Base-by-base conservation (phyloP, 2,329 filamentous ascomycete species). In the Sporothrix brasiliensis region DNA sequence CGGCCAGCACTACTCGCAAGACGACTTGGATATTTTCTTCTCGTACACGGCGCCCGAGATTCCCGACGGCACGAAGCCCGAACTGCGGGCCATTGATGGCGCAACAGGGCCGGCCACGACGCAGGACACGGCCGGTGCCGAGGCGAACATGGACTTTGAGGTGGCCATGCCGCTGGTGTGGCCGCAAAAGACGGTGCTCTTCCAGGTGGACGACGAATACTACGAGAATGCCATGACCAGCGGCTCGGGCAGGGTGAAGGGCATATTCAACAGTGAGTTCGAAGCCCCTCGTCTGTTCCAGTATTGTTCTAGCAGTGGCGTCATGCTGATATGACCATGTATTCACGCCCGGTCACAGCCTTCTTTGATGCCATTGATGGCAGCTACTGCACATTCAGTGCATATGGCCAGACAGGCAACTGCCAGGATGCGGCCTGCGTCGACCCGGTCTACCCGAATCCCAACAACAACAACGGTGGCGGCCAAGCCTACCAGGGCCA, bases 371-470 rank as follows among this genome's bases (percentile, higher is more conserved):
- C 82, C 58, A 78, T 84, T 7, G 83, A 84, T 73, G 82, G 82
- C 1, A 82, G 81, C 60, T 85, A 85, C 75, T 85, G 84, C 78
- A 81, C 79, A 7, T 81, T 81, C 70, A 77, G 76, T 14, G 82
- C 82, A 24, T 84, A 79, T 58, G 82, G 81, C 67, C 80, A 83
- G 72, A 83, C 79, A 0, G 83, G 83, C 21, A 77, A 85, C 70
- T 77, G 75, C 56, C 53, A 66, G 24, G 71, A 71, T 11, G 75
- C 79, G 61, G 79, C 79, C 2, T 73, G 75, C 19, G 76, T 83
- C 24, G 84, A 86, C 70, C 82, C 83, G 0, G 76, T 77, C 1
- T 86, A 86, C 73, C 85, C 84, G 0, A 80, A 86, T 72, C 77
- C 79, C 0, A 13, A 60, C 72, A 24, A 11, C 30, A 21, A 11